These are phyloP conservation scores for Nicotiana sylvestris DNA, from an alignment of 257 asterid genomes.

Conservation along the genomic window DNA sequence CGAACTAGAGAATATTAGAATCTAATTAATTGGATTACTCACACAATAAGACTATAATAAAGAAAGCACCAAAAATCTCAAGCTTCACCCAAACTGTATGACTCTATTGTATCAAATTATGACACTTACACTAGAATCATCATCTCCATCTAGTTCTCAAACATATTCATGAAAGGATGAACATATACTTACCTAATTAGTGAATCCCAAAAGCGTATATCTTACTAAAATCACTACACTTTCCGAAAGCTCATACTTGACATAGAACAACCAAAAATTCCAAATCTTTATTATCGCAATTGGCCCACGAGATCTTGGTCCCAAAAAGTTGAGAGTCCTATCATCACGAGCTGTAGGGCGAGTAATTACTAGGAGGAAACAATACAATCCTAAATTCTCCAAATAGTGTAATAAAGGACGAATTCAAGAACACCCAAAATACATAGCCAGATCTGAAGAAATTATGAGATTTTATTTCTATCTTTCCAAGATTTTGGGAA, in stretches of 20 bases:
- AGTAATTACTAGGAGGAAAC: neutral
- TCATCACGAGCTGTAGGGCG: constrained; percentile 91
- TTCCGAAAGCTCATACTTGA: constrained; percentile 95
- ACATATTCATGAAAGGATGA: neutral
- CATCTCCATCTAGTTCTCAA: neutral
- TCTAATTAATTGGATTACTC: neutral
- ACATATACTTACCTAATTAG: constrained; percentile 66
- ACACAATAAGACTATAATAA: neutral
- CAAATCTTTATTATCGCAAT: no score
- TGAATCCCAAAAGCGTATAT: constrained; percentile 75
- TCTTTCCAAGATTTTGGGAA: no score
- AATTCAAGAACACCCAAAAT: neutral
- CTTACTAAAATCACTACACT: constrained; percentile 71
- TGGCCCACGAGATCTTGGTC: constrained; percentile 62
- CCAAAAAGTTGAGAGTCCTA: constrained; percentile 50
- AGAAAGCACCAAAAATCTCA: neutral
- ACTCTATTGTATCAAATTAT: neutral
- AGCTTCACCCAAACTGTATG: neutral
- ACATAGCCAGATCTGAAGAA: no score
- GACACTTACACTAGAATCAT: neutral
- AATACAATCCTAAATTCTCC: no score
- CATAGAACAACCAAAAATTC: constrained; percentile 66
- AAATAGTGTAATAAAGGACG: no score
- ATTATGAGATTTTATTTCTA: no score
- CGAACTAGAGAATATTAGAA: neutral